Evolutionary conservation across 1,139 yeast genomes (phyloP), one percentile per base, ranked within the genome.

Genomic region (Yamadazyma spencermartinsiae): DNA sequence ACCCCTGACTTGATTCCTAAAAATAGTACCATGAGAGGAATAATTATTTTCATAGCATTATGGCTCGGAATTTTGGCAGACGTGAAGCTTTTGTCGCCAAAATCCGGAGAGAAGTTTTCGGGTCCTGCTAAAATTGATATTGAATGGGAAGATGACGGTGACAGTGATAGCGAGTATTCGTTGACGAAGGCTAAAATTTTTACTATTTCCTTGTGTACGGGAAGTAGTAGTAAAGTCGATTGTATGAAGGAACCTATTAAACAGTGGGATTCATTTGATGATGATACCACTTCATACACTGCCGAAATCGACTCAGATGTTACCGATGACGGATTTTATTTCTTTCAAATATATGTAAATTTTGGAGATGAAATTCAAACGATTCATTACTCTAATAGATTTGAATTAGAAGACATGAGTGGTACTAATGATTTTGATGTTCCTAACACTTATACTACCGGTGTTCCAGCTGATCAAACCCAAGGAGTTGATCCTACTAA

Each of bases 331-430:
- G 97, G 97, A 18, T 65, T 64, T 43, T 89, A 75, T 59, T 88
- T 65, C 58, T 63, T 89, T 49, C 96, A 89, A 62, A 58, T 89
- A 29, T 78, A 71, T 48, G 60, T 76, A 9, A 44, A 52, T 8
- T 72, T 64, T 41, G 38, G 51, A 2, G 60, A 57, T n/a, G 83
- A 82, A 12, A 65, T 63, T 49, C 61, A 61, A 50, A 71, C 90
- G n/a, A 81, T 79, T 49, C 86, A 82, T 54, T 89, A 89, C 60
- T 61, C 94, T 1, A 71, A 75, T 26, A 70, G 95, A 53, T 85
- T 89, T 62, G 48, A 60, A 31, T 67, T 89, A 45, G 60, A 70
- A 0, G 89, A 82, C 11, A 86, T 89, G 95, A 58, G 76, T 1
- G 96, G 96, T 26, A 49, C 63, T 11, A 46, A 48, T 5, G 57